Evolutionary conservation across 805 yeast species (phyloP), one percentile per base, ranked within the genome.

Genomic region (Suhomyces sp.): DNA sequence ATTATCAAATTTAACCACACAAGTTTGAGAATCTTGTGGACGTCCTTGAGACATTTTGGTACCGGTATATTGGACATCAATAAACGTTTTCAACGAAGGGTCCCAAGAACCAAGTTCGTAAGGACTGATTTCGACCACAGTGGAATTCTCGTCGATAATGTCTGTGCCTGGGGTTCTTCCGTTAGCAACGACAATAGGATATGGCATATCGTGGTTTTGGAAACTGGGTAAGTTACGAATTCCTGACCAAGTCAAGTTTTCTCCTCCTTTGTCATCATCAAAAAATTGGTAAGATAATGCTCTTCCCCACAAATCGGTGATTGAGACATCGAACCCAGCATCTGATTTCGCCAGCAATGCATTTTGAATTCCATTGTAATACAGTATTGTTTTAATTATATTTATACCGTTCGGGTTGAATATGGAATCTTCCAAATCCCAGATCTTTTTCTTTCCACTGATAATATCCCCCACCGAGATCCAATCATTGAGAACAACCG

Each of bases 341-440:
- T 51, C 45, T 26, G 40, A 24, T 40, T 68, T 68, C 10, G 51
- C 56, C 25, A 26, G 33, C 21, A 64, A 28, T 27, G 54, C 58
- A 11, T 36, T 25, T 6, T 44, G 37, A 18, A 68, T 58, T 7
- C 53, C 48, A 11, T 44, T 38, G 76, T 81, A 81, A 51, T 75
- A 75, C 23, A 28, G 25, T 6, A 67, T 65, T 2, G 80, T 73
- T 24, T 64, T 54, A 40, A 81, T 58, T 32, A 81, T 48, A 46
- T 83, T 76, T 45, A 70, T 47, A 1, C 93, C 91, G 43, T 77
- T 80, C 10, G 84, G 81, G 40, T 72, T 67, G 47, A 79, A 56
- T 26, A 87, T 77, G 4, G 81, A 69, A 45, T 79, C 65, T 9
- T 69, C 68, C 35, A 87, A 66, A 47, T 86, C 77, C 95, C 95